These are phyloP conservation scores for Gorgonomyces haynaldii DNA, from an alignment of 192 early-diverging fungal genomes.

Conservation along the genomic window DNA sequence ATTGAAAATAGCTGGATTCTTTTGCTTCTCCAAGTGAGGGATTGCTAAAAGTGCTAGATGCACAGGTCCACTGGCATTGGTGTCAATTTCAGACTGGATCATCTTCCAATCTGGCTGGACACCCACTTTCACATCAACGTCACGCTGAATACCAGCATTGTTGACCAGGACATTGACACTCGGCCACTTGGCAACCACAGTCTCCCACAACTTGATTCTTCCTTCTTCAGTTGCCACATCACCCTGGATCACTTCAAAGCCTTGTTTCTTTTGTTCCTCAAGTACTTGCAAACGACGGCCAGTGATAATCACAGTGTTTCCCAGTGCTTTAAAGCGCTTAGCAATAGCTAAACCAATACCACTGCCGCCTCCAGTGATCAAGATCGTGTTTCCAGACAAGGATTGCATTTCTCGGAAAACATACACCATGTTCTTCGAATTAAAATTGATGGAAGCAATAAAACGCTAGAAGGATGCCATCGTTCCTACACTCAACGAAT, in stretches of 20 bases:
- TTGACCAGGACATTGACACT: constrained; percentile 6
- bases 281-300: constrained; percentile 10
- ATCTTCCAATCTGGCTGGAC: neutral
- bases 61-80: constrained; percentile 14
- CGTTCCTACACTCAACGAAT: too few relatives aligned
- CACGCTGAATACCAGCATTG: constrained; percentile 13
- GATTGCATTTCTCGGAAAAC: neutral
- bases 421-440: too few relatives aligned
- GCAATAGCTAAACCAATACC: constrained; percentile 21
- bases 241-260: constrained; percentile 8
- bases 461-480: too few relatives aligned
- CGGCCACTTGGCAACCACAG: neutral
- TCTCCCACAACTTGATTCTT: neutral
- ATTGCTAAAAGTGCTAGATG: constrained; percentile 13
- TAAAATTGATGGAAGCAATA: too few relatives aligned
- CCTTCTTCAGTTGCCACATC: constrained; percentile 8
- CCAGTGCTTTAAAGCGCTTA: constrained; percentile 1
- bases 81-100: constrained; percentile 13
- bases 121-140: constrained; percentile 8
- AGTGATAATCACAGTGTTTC: constrained; percentile 17
- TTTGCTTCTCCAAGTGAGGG: constrained; percentile 10
- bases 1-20: constrained; percentile 5
- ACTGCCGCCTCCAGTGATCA: constrained; percentile 19
- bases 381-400: constrained; percentile 4
- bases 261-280: constrained; percentile 1